Percentiles rank a stretch among this genome's conserved stretches.
Conservation (phyloP, 2,329 filamentous ascomycete genomes). For the Exophiala dermatitidis region DNA sequence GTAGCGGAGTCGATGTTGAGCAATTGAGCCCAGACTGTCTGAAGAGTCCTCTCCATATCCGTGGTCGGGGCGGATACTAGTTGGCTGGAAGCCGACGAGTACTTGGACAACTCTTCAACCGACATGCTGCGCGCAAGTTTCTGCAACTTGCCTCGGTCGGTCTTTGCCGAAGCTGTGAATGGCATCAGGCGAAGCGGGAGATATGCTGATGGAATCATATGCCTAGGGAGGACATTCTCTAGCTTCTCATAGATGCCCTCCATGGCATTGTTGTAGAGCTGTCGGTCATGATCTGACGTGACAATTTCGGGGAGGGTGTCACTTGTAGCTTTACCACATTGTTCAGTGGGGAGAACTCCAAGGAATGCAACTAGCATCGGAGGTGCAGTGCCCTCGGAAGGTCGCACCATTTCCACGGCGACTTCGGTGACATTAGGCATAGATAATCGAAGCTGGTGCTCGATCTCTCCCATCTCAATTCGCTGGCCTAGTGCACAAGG, state of each 20-base stretch:
- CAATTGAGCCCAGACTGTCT: conserved; percentile 30
- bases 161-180: conserved; percentile 9
- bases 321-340: too few relatives aligned
- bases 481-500: background rate
- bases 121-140: background rate
- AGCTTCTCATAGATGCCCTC: background rate
- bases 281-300: too few relatives aligned
- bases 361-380: too few relatives aligned
- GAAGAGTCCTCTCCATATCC: background rate
- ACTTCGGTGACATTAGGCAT: background rate
- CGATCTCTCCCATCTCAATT: background rate
- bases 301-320: too few relatives aligned
- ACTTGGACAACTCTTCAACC: background rate
- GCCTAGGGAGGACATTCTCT: conserved; percentile 12
- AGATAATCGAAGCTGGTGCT: background rate
- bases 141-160: background rate
- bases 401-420: background rate
- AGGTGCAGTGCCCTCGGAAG: too few relatives aligned
- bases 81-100: background rate
- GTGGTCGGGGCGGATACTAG: background rate
- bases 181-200: conserved; percentile 39
- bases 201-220: conserved; percentile 41
- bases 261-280: background rate
- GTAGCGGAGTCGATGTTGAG: conserved; percentile 28
- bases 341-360: too few relatives aligned